Evolutionary conservation across 768 basidiomycete species (phyloP), one percentile per base, ranked within the genome.

Genomic region (Coprinellus micaceus): DNA sequence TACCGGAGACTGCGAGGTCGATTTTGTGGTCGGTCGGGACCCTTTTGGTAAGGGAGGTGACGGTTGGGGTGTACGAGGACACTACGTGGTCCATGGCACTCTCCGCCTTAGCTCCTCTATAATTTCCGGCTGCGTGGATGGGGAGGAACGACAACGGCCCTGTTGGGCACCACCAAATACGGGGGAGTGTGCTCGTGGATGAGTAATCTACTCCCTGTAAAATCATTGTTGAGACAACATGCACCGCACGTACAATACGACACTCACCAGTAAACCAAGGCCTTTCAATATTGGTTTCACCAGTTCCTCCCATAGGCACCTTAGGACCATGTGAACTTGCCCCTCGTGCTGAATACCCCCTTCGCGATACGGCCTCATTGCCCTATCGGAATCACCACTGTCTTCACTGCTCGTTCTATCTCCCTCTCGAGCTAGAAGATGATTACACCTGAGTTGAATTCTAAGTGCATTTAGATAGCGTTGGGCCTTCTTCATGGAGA

Each of bases 61-160:
- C 26, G 22, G 57, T 58, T 25, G 65, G 49, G n/a, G 57, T 64
- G 56, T 65, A 67, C 22, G 66, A 65, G 0, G 65, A 66, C 7
- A 63, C 53, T 4, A 53, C 62, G 46, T 45, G 61, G 41, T 65
- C 60, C 6, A 54, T 51, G 10, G 60, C 7, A 26, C 52, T 52
- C 17, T 22, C 19, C 0, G 22, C 30, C 5, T 52, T 45, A 21
- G 24, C 25, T 3, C 17, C 56, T 48, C 52, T 49, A 28, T 73
- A 74, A 1, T 66, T 62, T 5, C 69, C 66, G 40, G 76, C 76
- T 1, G 73, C 73, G 12, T 77, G 76, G 15, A 77, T 59, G 5
- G 75, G 75, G 24, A 76, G 54, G 28, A 71, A 68, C 2, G 69
- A 26, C 53, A 77, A 67, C n/a, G 53, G 58, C 10, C 69, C 67